Percentiles rank a stretch among this genome's conserved stretches.
Conservation (phyloP, 805 yeast species). For the Saccharomyces mikatae region DNA sequence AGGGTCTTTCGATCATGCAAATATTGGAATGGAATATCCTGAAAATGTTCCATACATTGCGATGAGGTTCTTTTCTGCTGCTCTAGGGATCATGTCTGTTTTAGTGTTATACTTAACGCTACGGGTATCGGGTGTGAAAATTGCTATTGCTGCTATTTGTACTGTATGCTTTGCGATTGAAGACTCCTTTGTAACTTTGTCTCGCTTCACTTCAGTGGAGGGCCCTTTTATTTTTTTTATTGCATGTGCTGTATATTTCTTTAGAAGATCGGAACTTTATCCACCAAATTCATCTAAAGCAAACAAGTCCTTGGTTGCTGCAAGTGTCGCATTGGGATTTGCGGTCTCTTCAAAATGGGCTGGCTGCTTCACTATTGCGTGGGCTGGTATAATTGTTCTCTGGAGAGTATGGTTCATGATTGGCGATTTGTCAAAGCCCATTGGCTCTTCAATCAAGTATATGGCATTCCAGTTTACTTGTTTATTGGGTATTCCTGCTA, state of each 20-base stretch:
- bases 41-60: slow-evolving; percentile 47
- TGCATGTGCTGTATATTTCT: slow-evolving; percentile 59
- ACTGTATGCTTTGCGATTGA: slow-evolving; percentile 53
- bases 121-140: slow-evolving; percentile 67
- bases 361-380: slow-evolving; percentile 66
- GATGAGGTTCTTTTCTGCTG: slow-evolving; percentile 65
- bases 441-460: slow-evolving; percentile 40
- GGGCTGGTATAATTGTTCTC: slow-evolving; percentile 59
- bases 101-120: slow-evolving; percentile 58
- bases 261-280: slow-evolving; percentile 57
- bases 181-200: slow-evolving; percentile 58
- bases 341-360: slow-evolving; percentile 77
- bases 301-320: slow-evolving; percentile 48
- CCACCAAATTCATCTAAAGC: slow-evolving; percentile 51
- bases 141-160: slow-evolving; percentile 50
- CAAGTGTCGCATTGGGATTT: slow-evolving; percentile 61
- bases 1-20: slow-evolving; percentile 58
- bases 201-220: slow-evolving; percentile 66
- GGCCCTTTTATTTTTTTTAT: slow-evolving; percentile 71
- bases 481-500: slow-evolving; percentile 50
- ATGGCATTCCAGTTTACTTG: slow-evolving; percentile 43
- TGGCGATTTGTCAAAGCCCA: slow-evolving; percentile 57
- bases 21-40: slow-evolving; percentile 58
- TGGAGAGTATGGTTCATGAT: slow-evolving; percentile 59
- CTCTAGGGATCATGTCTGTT: slow-evolving; percentile 60